Base-by-base conservation (phyloP, 1,284 basidiomycete genomes). In the Fomitopsis schrenkii region DNA sequence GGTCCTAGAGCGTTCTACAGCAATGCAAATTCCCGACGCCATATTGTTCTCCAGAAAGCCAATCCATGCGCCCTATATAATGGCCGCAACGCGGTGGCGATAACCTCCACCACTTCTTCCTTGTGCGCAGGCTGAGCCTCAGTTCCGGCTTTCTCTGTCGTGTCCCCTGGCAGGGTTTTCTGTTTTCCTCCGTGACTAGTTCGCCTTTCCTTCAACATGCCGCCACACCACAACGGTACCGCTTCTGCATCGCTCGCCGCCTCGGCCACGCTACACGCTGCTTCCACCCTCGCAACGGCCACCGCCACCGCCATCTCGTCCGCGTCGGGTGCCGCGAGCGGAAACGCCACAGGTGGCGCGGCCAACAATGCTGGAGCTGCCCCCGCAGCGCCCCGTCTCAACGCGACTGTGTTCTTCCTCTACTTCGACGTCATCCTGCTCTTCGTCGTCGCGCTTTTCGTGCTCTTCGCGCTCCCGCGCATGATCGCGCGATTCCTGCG, bases 391-490 rank as follows among this genome's bases (percentile, higher is more conserved):
- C n/a, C 52, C n/a, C 14, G 38, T 6, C 52, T 54, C 22, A 54
- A 54, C 22, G 10, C 52, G 35, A 38, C 35, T 30, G 2, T 17
- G 35, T 54, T 54, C 52, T 54, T 59, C 46, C 59, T 58, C 41
- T 33, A 60, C 15, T 36, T 55, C 42, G 62, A 60, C 41, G 19
- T 63, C n/a, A 33, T 60, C 30, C 28, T 63, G 10, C 46, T 63
- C 41, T 57, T n/a, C 15, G 17, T 59, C 41, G 36, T 55, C 35
- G 58, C 19, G 3, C 30, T 58, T 22, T 57, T 54, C 56, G 33
- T 61, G 17, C 59, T 63, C 14, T 17, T 59, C 15, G 46, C 59
- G 6, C 45, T 63, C 7, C 62, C 62, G 10, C 42, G 57, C 19
- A 36, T 41, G 17, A n/a, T 61, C 0, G 46, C 36, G 15, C 59